These are phyloP conservation scores for Anastatica hierochuntica DNA, from an alignment of 345 rosid species.

Conservation along the genomic window DNA sequence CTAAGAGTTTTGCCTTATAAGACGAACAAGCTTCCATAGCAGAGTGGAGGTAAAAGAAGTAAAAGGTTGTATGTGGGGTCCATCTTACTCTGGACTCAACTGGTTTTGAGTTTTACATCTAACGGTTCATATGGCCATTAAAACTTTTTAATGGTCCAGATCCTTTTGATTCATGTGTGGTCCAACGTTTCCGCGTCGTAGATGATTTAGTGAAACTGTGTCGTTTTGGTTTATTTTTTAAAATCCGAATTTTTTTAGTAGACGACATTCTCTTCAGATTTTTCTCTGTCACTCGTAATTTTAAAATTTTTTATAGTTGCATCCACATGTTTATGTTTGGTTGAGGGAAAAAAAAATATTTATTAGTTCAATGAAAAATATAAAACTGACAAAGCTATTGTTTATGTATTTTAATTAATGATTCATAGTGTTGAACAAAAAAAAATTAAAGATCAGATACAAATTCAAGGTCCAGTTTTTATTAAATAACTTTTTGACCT, in stretches of 20 bases:
- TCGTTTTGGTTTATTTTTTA: background rate
- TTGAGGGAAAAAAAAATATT: too few relatives aligned
- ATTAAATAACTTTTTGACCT: background rate
- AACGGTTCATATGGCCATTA: background rate
- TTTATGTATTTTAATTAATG: background rate
- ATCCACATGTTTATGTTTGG: too few relatives aligned
- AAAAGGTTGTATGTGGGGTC: conserved; percentile 20
- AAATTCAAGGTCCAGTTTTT: background rate
- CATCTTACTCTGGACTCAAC: conserved; percentile 15
- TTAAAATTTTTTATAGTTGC: background rate
- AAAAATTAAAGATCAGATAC: too few relatives aligned
- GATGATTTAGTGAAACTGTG: background rate
- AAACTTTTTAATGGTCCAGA: conserved; percentile 13
- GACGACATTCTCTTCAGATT: conserved; percentile 15
- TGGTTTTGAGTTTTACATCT: conserved; percentile 7
- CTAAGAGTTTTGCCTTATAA: conserved; percentile 23
- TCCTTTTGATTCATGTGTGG: background rate
- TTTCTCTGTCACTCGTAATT: background rate
- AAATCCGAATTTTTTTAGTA: background rate
- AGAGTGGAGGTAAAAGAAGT: conserved; percentile 11
- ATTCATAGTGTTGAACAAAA: too few relatives aligned
- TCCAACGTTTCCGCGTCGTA: background rate
- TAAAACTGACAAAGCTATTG: too few relatives aligned
- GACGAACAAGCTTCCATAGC: background rate
- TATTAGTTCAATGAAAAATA: too few relatives aligned